phyloP scores from a whole-genome alignment of 2,329 filamentous ascomycete genomes.

The Colletotrichum godetiae region DNA sequence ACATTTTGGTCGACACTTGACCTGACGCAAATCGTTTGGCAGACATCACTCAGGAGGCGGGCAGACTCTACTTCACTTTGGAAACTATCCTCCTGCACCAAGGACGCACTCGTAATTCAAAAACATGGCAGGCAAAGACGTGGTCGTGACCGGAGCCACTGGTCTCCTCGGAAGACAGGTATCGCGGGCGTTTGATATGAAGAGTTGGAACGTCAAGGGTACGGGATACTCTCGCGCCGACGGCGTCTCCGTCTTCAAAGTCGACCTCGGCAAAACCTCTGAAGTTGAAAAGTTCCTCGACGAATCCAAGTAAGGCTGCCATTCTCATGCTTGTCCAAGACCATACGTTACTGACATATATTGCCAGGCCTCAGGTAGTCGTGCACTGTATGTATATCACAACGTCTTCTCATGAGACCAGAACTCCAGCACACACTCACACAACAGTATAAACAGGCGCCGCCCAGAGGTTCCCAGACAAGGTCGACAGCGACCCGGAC shows the following conservation, averaged over 20 bases:
- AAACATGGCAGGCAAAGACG: conserved; percentile 59
- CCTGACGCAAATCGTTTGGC: not conserved
- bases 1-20: not conserved
- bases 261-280: conserved; percentile 59
- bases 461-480: conserved; percentile 88
- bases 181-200: conserved; percentile 73
- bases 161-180: conserved; percentile 87
- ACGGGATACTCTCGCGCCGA: conserved; percentile 80
- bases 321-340: not conserved
- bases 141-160: conserved; percentile 85
- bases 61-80: no score
- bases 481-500: conserved; percentile 82
- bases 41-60: not conserved
- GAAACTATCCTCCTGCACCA: not conserved
- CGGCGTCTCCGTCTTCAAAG: conserved; percentile 73
- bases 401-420: not conserved
- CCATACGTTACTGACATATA: not conserved
- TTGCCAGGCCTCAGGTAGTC: conserved; percentile 75
- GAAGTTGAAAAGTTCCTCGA: conserved; percentile 64
- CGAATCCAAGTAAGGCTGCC: conserved; percentile 61
- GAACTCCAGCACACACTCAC: not conserved
- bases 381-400: conserved; percentile 75
- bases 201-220: conserved; percentile 77
- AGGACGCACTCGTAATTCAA: not conserved
- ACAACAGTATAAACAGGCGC: conserved; percentile 66